Evolutionary conservation across 2,329 filamentous ascomycete species (phyloP), one percentile per base, ranked within the genome.

Genomic region (Ophiostoma angusticollis): DNA sequence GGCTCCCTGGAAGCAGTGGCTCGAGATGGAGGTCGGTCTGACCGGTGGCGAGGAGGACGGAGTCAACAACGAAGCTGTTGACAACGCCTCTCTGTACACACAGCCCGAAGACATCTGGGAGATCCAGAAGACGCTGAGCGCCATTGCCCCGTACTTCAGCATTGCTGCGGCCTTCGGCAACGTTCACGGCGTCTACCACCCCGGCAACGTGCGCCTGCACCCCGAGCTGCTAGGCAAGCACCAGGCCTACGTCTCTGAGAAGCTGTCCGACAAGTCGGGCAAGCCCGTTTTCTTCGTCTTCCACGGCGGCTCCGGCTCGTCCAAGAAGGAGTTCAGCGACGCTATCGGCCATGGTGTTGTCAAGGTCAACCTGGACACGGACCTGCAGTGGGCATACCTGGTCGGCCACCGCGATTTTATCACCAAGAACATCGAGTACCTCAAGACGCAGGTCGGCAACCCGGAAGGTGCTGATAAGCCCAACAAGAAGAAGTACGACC

Each of bases 201-300:
- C 49, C n/a, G 49, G 54, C 54, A 96, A 96, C 66, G 91, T 96
- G 66, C 84, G 84, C 68, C 80, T 98, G 49, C 86, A 93, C 70
- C 91, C 91, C 42, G 84, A 93, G 68, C 80, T 98, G 37, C 83
- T 98, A 54, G 74, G 76, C 64, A 95, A 96, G 81, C 91, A 98
- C 78, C 91, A 98, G 72, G 72, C 72, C 49, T 85, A 82, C 64
- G 84, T 95, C 62, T 77, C 84, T 65, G 77, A 89, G 64, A 75
- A 93, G 70, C 76, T 80, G 49, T 63, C 65, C 50, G 66, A 74
- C 54, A 67, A 72, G 53, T 74, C 83, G 50, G 73, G 83, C 58
- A 95, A 95, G 80, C 91, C 91, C 52, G 84, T 96, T 58, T 96
- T 87, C 78, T 85, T 98, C 57, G 91, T 98, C 62, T 98, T 98